These are phyloP conservation scores for Fusarium veterinarium DNA, from an alignment of 2,329 filamentous ascomycete genomes.

Conservation along the genomic window DNA sequence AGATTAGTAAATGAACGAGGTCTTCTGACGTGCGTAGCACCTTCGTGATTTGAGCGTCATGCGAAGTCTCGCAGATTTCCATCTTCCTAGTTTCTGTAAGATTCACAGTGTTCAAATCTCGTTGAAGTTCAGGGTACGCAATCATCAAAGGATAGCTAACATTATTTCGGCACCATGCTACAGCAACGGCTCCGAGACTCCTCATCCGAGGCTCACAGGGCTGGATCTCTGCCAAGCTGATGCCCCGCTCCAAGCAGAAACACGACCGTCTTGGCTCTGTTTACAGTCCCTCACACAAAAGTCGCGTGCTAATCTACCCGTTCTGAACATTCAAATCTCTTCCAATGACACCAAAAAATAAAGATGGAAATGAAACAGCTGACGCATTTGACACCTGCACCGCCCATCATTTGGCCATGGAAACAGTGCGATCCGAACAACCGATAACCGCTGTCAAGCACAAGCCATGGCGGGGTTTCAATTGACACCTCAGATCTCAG, in stretches of 20 bases:
- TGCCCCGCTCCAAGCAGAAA: not conserved
- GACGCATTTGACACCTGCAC: not conserved
- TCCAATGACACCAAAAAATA: not conserved
- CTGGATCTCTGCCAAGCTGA: not conserved
- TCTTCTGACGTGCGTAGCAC: no score
- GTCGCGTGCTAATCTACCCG: not conserved
- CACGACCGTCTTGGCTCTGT: not conserved
- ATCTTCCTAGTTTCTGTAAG: rapidly evolving
- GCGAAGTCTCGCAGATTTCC: no score
- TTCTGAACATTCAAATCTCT: not conserved
- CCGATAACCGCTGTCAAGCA: not conserved
- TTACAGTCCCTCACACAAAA: not conserved
- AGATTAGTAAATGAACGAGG: no score
- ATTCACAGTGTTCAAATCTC: rapidly evolving
- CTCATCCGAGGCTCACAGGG: not conserved
- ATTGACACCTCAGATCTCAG: not conserved
- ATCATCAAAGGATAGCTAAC: rapidly evolving
- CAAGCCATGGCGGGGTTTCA: not conserved
- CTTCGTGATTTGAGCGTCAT: rapidly evolving
- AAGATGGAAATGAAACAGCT: slow-evolving; percentile 1
- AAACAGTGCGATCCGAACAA: not conserved
- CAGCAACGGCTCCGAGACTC: rapidly evolving
- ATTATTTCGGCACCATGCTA: no score
- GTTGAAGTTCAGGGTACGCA: rapidly evolving
- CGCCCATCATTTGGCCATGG: not conserved